These are phyloP conservation scores for Ceratocystis huliohia DNA, from an alignment of 2,329 filamentous ascomycete species.

Conservation along the genomic window DNA sequence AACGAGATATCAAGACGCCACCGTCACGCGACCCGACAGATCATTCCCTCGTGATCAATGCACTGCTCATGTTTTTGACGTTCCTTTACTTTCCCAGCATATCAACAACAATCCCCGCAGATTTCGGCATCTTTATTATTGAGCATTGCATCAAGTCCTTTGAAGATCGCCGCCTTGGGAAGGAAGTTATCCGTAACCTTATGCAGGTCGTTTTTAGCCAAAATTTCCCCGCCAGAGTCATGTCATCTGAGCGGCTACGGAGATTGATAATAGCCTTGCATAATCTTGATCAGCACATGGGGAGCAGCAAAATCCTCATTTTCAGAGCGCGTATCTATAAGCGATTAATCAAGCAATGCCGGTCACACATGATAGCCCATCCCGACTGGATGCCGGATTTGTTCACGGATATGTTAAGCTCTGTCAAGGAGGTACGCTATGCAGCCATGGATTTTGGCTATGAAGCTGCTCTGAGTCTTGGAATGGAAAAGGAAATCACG, in stretches of 20 bases:
- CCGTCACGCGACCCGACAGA: slow-evolving; percentile 46
- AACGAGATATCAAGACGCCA: slow-evolving; percentile 60
- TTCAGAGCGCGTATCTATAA: slow-evolving; percentile 69
- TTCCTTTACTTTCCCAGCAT: slow-evolving; percentile 66
- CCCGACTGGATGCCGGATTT: slow-evolving; percentile 72
- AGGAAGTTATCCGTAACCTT: slow-evolving; percentile 64
- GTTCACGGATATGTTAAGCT: slow-evolving; percentile 69
- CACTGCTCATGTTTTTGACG: slow-evolving; percentile 62
- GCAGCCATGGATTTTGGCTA: slow-evolving; percentile 63
- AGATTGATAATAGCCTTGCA: slow-evolving; percentile 59
- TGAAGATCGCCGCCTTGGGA: slow-evolving; percentile 54
- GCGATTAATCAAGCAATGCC: slow-evolving; percentile 59
- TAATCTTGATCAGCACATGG: slow-evolving; percentile 58
- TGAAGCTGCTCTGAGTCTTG: slow-evolving; percentile 55
- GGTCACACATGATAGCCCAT: slow-evolving; percentile 55
- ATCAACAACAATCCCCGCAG: slow-evolving; percentile 55
- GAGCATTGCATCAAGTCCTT: slow-evolving; percentile 68
- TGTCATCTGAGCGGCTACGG: slow-evolving; percentile 58
- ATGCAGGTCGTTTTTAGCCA: slow-evolving; percentile 72
- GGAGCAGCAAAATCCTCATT: slow-evolving; percentile 68
- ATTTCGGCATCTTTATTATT: slow-evolving; percentile 68
- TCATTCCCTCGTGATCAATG: slow-evolving; percentile 59
- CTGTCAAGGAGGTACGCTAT: slow-evolving; percentile 59
- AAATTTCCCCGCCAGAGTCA: slow-evolving; percentile 60
- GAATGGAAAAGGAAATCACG: slow-evolving; percentile 54